Conservation (phyloP, 2,329 filamentous ascomycete species). For the Verticillium nubilum region DNA sequence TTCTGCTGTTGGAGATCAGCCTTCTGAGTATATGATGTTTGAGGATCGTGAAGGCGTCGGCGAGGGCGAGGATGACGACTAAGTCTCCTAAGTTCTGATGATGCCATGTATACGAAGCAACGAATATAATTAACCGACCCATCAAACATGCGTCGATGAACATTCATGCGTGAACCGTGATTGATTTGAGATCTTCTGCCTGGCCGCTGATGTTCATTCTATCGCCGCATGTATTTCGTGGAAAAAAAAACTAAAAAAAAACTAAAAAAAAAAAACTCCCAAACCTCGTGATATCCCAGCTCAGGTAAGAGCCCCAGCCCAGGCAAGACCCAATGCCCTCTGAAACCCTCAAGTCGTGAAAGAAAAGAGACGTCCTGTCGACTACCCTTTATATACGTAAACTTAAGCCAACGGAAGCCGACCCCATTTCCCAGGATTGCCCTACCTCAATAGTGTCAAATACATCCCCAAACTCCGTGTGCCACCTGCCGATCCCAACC, state of each 20-base stretch:
- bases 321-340: not conserved
- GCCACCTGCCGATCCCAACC: too few relatives aligned
- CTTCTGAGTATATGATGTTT: conserved; percentile 66
- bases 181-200: too few relatives aligned
- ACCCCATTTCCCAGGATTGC: too few relatives aligned
- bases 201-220: too few relatives aligned
- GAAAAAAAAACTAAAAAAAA: too few relatives aligned
- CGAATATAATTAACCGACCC: too few relatives aligned
- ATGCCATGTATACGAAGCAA: conserved; percentile 24
- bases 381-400: not conserved
- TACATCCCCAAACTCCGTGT: too few relatives aligned
- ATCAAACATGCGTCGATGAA: not conserved
- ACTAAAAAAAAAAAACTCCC: not conserved
- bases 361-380: conserved; percentile 3
- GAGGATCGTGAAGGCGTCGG: conserved; percentile 62
- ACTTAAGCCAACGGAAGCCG: too few relatives aligned
- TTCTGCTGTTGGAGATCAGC: conserved; percentile 35
- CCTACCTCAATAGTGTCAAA: too few relatives aligned
- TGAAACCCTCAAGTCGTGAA: not conserved
- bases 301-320: not conserved
- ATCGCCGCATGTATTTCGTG: too few relatives aligned
- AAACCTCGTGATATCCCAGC: not conserved
- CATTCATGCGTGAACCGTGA: not conserved
- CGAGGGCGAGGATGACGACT: conserved; percentile 46
- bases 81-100: conserved; percentile 26